These are phyloP conservation scores for Rhododendron griersonianum DNA, from an alignment of 148 eudicot species.

Conservation along the genomic window DNA sequence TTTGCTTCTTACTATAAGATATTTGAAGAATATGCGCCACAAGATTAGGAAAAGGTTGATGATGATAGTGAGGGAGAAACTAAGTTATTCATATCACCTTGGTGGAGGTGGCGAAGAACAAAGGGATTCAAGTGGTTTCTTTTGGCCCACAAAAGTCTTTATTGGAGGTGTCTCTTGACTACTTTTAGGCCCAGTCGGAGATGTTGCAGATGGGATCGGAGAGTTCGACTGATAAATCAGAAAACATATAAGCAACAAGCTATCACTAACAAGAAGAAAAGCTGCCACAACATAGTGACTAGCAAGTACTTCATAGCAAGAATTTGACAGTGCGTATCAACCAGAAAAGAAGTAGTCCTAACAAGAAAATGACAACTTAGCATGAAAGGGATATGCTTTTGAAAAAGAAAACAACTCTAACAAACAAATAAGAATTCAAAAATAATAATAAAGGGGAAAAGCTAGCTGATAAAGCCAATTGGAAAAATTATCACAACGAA, in stretches of 20 bases:
- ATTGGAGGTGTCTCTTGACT: slow-evolving; percentile 49
- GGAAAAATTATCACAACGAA: background rate
- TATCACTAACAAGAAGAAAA: slow-evolving; percentile 6
- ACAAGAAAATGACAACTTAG: background rate
- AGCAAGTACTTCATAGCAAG: background rate
- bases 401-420: background rate
- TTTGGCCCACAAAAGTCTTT: slow-evolving; percentile 59
- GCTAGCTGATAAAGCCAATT: background rate
- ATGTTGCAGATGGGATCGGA: slow-evolving; percentile 36
- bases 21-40: background rate
- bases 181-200: slow-evolving; percentile 33
- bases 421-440: background rate
- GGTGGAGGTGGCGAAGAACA: slow-evolving; percentile 69
- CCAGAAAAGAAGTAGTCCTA: background rate
- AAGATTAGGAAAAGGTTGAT: background rate
- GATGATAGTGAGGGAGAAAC: background rate
- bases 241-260: slow-evolving; percentile 9
- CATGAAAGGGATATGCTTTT: background rate
- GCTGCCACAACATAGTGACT: background rate
- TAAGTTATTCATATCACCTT: slow-evolving; percentile 35
- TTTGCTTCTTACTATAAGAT: slow-evolving; percentile 82
- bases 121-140: slow-evolving; percentile 72
- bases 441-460: background rate
- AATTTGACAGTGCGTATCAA: background rate
- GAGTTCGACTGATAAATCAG: slow-evolving; percentile 29